Conservation (phyloP, 1,284 basidiomycete genomes). For the Microstroma glucosiphilum region DNA sequence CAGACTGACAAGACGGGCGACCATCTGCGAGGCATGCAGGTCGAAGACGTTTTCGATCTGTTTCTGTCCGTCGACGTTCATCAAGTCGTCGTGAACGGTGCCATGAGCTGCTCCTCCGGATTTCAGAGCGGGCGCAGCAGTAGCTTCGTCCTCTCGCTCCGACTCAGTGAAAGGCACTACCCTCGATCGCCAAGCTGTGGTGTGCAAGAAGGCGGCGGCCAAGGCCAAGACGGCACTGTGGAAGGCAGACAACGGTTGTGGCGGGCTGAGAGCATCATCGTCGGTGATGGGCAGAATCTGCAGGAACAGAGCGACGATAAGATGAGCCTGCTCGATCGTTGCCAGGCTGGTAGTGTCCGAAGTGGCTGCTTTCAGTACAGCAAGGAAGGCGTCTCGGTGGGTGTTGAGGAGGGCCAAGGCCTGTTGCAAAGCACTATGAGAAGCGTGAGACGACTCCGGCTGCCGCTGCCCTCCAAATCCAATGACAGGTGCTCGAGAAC, state of each 20-base stretch:
- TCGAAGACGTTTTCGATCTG: conserved; percentile 28
- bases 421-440: conserved; percentile 52
- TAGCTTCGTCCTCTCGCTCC: conserved; percentile 59
- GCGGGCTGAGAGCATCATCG: conserved; percentile 63
- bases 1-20: conserved; percentile 28
- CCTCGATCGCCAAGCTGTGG: conserved; percentile 59
- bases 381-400: conserved; percentile 72
- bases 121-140: conserved; percentile 20
- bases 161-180: conserved; percentile 66
- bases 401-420: conserved; percentile 68
- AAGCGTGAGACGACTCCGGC: background rate
- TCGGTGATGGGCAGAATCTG: conserved; percentile 64
- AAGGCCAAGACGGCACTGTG: conserved; percentile 73
- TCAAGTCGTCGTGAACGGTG: background rate
- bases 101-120: conserved; percentile 20
- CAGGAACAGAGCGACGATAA: conserved; percentile 66
- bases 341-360: conserved; percentile 61
- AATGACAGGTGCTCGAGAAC: conserved; percentile 57
- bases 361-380: conserved; percentile 67
- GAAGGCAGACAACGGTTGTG: conserved; percentile 55
- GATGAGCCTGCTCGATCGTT: conserved; percentile 67
- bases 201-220: conserved; percentile 68
- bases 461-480: background rate
- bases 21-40: conserved; percentile 21
- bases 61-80: conserved; percentile 6